These are phyloP conservation scores for Cercospora zeina DNA, from an alignment of 2,329 filamentous ascomycete species.

Conservation along the genomic window DNA sequence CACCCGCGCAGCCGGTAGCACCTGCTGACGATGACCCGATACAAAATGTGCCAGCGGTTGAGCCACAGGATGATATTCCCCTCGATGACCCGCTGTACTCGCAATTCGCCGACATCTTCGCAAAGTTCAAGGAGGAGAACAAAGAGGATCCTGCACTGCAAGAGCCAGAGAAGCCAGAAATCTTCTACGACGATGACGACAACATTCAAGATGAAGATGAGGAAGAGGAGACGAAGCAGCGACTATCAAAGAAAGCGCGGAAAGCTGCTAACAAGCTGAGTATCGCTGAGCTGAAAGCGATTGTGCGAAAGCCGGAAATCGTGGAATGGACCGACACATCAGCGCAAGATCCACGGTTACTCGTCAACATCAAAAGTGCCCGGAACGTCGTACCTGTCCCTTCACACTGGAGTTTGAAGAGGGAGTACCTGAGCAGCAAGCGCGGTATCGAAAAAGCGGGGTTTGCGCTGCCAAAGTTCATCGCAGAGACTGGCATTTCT, in stretches of 20 bases:
- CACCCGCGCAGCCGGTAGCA: conserved; percentile 33
- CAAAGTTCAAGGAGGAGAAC: conserved; percentile 69
- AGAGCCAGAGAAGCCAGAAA: conserved; percentile 76
- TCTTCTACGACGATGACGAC: conserved; percentile 81
- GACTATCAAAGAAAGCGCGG: conserved; percentile 89
- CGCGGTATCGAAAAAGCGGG: conserved; percentile 93
- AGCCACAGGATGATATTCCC: conserved; percentile 30
- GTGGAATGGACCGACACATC: conserved; percentile 98
- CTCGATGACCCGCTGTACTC: conserved; percentile 70
- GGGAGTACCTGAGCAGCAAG: conserved; percentile 96
- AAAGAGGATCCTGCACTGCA: conserved; percentile 55
- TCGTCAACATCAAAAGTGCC: conserved; percentile 93
- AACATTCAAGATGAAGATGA: conserved; percentile 85
- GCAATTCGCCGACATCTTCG: conserved; percentile 80
- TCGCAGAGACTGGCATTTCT: conserved; percentile 92
- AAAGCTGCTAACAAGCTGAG: conserved; percentile 91
- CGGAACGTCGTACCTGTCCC: conserved; percentile 95
- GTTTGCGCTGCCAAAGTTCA: conserved; percentile 92
- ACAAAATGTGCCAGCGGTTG: conserved; percentile 32
- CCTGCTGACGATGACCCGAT: conserved; percentile 34
- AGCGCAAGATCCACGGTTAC: conserved; percentile 79
- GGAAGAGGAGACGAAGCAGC: conserved; percentile 60
- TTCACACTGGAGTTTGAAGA: conserved; percentile 90
- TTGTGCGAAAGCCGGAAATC: conserved; percentile 86
- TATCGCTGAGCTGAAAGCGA: conserved; percentile 89